Evolutionary conservation across 2,329 filamentous ascomycete species (phyloP), one percentile per base, ranked within the genome.

Genomic region (Dactylellina haptotyla): DNA sequence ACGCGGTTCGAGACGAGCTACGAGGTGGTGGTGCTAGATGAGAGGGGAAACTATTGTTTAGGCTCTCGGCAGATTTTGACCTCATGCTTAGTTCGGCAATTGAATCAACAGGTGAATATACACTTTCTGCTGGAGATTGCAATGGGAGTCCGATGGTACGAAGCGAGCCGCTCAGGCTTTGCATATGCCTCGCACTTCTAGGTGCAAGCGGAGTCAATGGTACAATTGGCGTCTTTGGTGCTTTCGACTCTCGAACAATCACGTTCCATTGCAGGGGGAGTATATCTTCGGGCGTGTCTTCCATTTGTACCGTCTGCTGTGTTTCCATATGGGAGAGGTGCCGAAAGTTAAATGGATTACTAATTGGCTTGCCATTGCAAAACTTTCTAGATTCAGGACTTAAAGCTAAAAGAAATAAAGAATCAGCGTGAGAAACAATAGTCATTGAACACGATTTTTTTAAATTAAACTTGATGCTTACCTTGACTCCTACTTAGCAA

Each of bases 351-450:
- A 73, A 73, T 2, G 69, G 69, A 25, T 73, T 65, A 28, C 69
- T 73, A 43, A 73, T 73, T 10, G 69, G 69, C 39, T 73, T 73
- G 30, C 69, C 69, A 16, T 73, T 73, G 41, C 69, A 73, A 32
- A 73, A 73, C 10, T 37, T 66, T 41, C 69, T 39, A 39, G 61
- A 57, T 8, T 73, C 69, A 20, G 30, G 25, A 28, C 50, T 46
- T 48, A 46, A 48, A 28, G 54, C 59, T 64, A n/a, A 39, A 28
- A 9, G 5, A 4, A 32, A 30, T 28, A n/a, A n/a, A n/a, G 41
- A 20, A 46, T 46, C 23, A 46, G 41, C 4, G 5, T 20, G 6
- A 1, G 41, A 20, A 23, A 25, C 10, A 12, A 46, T 46, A 10
- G 23, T 26, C 20, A 14, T 50, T 28, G 9, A 50, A 10, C 6